phyloP scores from a whole-genome alignment of 192 early-diverging fungal genomes.

The Coemansia sp. region DNA sequence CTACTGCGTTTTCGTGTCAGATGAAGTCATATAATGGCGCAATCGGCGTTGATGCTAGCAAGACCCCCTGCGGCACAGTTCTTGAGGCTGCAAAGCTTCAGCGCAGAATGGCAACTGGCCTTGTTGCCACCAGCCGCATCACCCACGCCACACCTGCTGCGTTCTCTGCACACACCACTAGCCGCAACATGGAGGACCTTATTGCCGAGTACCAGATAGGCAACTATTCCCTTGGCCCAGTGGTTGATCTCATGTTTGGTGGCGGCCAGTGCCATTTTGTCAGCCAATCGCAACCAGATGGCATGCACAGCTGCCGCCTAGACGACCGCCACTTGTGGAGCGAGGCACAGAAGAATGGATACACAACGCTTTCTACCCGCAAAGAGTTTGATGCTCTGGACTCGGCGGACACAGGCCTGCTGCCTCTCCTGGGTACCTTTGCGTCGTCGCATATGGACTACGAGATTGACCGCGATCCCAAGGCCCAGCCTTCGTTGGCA shows the following conservation, averaged over 20 bases:
- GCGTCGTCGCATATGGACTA: constrained; percentile 88
- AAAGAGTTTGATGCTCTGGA: constrained; percentile 66
- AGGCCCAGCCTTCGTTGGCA: constrained; percentile 72
- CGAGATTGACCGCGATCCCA: constrained; percentile 76
- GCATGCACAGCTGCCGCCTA: constrained; percentile 65
- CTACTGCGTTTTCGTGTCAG: constrained; percentile 91
- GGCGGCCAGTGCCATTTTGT: constrained; percentile 91
- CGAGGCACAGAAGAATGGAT: constrained; percentile 63
- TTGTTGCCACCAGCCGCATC: constrained; percentile 91
- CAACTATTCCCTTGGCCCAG: constrained; percentile 78
- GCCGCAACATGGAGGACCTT: constrained; percentile 77
- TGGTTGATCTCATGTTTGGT: constrained; percentile 87
- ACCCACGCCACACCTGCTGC: constrained; percentile 90
- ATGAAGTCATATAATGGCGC: constrained; percentile 94
- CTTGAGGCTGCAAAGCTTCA: constrained; percentile 88
- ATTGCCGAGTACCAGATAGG: constrained; percentile 93
- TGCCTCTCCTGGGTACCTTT: constrained; percentile 81
- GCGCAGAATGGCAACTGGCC: constrained; percentile 77
- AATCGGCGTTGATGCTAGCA: constrained; percentile 73
- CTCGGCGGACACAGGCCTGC: constrained; percentile 14
- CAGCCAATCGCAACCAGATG: constrained; percentile 58
- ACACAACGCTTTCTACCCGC: constrained; percentile 60
- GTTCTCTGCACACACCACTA: constrained; percentile 78
- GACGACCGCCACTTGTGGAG: constrained; percentile 72
- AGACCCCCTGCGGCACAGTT: constrained; percentile 86